Evolutionary conservation across 139 green algal genomes (phyloP).

Genomic region (Choricystis sp.): DNA sequence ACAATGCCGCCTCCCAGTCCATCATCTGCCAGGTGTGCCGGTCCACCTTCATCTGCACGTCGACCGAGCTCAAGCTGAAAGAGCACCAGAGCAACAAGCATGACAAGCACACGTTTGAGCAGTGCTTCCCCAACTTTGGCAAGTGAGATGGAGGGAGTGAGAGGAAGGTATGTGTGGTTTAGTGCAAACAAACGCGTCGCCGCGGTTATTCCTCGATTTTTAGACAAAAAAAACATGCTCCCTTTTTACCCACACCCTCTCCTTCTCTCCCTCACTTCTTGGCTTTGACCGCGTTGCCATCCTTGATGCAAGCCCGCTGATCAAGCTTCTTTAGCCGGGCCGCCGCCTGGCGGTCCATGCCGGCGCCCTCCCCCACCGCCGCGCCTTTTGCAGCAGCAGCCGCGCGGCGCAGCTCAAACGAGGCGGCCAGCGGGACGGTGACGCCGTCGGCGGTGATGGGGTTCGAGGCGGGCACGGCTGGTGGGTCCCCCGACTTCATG

Average conservation of each 20-base stretch:
- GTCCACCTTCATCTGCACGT: constrained; percentile 33
- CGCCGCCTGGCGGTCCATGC: neutral
- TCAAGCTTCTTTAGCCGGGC: neutral
- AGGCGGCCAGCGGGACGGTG: no score
- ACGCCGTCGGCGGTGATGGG: no score
- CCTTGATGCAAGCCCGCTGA: neutral
- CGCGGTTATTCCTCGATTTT: neutral
- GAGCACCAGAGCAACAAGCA: constrained; percentile 45
- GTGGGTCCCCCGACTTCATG: neutral
- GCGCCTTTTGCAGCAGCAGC: neutral
- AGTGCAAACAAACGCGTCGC: neutral
- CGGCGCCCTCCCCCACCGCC: neutral
- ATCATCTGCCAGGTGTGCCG: constrained; percentile 37
- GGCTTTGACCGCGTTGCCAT: neutral
- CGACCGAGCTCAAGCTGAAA: constrained; percentile 22
- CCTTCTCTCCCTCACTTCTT: neutral
- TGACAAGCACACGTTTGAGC: constrained; percentile 16
- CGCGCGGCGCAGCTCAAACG: neutral
- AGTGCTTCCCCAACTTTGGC: constrained; percentile 3
- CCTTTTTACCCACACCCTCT: neutral
- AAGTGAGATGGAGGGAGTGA: neutral
- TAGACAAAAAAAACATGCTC: neutral
- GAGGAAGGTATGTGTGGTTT: neutral
- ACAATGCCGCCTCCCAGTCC: constrained; percentile 18
- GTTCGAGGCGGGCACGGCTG: no score